Evolutionary conservation across 176 grass and related monocot species (phyloP).

Genomic region (Eragrostis curvula): DNA sequence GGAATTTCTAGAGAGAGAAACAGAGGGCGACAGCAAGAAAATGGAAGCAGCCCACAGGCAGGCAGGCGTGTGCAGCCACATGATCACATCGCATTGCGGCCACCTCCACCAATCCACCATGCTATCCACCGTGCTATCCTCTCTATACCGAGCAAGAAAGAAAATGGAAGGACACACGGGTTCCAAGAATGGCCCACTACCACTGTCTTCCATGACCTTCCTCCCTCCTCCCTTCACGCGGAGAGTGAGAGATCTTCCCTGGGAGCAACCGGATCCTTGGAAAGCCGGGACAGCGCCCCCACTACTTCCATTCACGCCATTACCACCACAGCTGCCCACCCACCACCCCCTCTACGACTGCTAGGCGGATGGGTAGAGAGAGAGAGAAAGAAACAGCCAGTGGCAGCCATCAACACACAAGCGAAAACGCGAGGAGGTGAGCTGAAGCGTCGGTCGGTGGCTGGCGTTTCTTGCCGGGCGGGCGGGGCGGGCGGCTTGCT

Average conservation of each 20-base stretch:
- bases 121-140: too few species aligned
- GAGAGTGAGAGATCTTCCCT: neutral
- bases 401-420: neutral
- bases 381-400: neutral
- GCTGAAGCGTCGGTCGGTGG: conserved; percentile 20
- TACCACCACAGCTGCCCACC: conserved; percentile 25
- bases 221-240: neutral
- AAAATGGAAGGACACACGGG: neutral
- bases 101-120: neutral
- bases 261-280: neutral
- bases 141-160: neutral
- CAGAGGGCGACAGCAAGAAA: neutral
- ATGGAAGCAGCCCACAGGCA: neutral
- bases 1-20: conserved; percentile 35
- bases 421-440: neutral
- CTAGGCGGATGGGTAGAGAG: conserved; percentile 39
- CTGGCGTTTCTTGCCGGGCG: neutral
- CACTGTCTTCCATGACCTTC: too few species aligned
- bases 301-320: conserved; percentile 32
- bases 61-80: neutral
- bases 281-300: conserved; percentile 21
- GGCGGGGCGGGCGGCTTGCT: neutral
- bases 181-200: neutral
- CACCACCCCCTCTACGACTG: neutral
- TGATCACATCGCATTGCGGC: neutral